Conservation (phyloP, 83 land plant genomes). For the Picea mariana region DNA sequence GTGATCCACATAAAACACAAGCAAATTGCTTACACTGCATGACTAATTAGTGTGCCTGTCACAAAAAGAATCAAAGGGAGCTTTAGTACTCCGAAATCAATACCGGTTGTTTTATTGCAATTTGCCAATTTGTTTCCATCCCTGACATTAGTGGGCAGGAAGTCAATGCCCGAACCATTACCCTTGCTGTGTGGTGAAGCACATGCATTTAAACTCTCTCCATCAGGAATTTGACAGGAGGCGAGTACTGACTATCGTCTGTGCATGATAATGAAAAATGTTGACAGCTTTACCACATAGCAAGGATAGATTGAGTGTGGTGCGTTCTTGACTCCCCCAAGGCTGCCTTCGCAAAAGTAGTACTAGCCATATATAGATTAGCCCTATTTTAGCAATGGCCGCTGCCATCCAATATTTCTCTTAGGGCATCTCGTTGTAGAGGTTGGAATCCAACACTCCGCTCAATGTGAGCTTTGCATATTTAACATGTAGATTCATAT, state of each 20-base stretch:
- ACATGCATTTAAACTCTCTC: slow-evolving; percentile 3
- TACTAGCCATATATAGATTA: slow-evolving; percentile 15
- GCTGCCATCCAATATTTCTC: background rate
- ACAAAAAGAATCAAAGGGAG: too few species aligned
- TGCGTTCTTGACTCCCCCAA: slow-evolving; percentile 82
- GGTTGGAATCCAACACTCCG: background rate
- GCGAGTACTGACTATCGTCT: background rate
- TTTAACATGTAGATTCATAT: background rate
- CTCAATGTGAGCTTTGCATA: slow-evolving; percentile 12
- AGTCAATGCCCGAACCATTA: slow-evolving; percentile 23
- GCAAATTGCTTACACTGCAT: too few species aligned
- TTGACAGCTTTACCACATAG: slow-evolving; percentile 25
- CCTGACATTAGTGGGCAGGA: background rate
- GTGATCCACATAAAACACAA: too few species aligned
- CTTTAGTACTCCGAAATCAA: too few species aligned
- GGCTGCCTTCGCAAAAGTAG: slow-evolving; percentile 6
- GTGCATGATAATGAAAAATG: slow-evolving; percentile 6
- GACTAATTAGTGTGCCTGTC: too few species aligned
- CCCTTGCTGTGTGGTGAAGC: slow-evolving; percentile 24
- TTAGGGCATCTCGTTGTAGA: background rate
- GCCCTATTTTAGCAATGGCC: background rate
- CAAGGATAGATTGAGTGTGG: slow-evolving; percentile 55
- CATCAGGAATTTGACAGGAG: background rate
- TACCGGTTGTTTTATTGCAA: too few species aligned
- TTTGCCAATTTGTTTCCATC: too few species aligned